Percentiles rank a stretch among this genome's conserved stretches.
phyloP scores from a whole-genome alignment of 169 alveolate species.

The Eimeria falciformis region DNA sequence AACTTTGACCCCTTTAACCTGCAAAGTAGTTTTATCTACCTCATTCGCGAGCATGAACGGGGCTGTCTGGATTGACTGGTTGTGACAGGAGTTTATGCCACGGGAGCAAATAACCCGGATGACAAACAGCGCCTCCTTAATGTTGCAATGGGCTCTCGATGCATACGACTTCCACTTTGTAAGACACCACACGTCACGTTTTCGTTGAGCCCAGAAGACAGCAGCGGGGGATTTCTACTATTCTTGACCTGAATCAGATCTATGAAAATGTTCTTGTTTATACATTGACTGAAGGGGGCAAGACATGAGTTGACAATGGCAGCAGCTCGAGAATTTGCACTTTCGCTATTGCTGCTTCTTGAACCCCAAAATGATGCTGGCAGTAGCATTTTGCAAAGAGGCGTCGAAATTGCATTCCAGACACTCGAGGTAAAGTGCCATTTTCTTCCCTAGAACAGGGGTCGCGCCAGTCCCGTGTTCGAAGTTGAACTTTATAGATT shows the following conservation, averaged over 20 bases:
- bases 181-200: not conserved
- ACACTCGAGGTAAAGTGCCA: constrained; percentile 36
- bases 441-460: too few relatives aligned
- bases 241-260: too few relatives aligned
- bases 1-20: too few relatives aligned
- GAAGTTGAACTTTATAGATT: too few relatives aligned
- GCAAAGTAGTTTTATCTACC: too few relatives aligned
- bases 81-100: constrained; percentile 36
- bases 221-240: not conserved
- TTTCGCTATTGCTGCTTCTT: constrained; percentile 42
- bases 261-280: not conserved
- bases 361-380: constrained; percentile 37
- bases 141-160: constrained; percentile 77
- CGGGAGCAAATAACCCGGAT: constrained; percentile 40
- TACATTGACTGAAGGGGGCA: constrained; percentile 37
- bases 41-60: too few relatives aligned
- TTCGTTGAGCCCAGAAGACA: not conserved
- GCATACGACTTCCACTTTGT: constrained; percentile 74
- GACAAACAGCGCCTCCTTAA: constrained; percentile 43
- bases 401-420: constrained; percentile 42
- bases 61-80: too few relatives aligned
- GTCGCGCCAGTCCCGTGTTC: too few relatives aligned
- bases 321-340: constrained; percentile 55
- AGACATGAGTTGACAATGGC: constrained; percentile 47
- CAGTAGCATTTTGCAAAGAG: constrained; percentile 54